Percentiles rank a stretch among this genome's conserved stretches.
Conservation (phyloP, 2,329 filamentous ascomycete species). For the Teratosphaeria zuluensis region DNA sequence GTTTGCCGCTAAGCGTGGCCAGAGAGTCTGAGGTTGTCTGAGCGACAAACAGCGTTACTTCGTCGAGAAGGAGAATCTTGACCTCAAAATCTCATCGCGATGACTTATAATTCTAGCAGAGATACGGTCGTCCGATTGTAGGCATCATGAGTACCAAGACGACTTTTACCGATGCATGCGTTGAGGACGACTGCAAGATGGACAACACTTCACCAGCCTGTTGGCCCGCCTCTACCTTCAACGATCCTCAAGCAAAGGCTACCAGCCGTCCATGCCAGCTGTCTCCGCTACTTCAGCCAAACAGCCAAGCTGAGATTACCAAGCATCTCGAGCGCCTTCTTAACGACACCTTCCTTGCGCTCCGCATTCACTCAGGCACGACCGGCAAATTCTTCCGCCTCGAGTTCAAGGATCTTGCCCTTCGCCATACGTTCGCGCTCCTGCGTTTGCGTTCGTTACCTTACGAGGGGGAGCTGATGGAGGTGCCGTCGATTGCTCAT, state of each 20-base stretch:
- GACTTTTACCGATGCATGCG: neutral
- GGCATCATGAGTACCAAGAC: neutral
- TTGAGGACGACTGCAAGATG: neutral
- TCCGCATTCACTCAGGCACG: neutral
- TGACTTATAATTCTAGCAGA: neutral
- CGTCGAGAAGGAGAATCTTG: neutral
- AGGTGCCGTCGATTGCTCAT: neutral
- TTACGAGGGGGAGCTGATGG: neutral
- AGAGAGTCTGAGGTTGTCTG: neutral
- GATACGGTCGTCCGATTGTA: neutral
- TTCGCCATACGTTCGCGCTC: neutral
- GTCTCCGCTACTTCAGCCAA: neutral
- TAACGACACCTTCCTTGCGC: neutral
- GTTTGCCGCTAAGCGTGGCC: neutral
- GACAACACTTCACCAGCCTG: neutral
- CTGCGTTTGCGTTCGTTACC: neutral
- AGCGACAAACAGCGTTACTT: neutral
- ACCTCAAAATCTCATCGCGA: neutral
- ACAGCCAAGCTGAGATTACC: neutral
- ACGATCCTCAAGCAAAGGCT: neutral
- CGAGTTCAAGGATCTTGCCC: neutral
- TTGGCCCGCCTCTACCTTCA: neutral
- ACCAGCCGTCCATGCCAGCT: neutral
- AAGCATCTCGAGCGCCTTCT: neutral
- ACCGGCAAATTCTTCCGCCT: neutral